Base-by-base conservation (phyloP, 352 stramenopile species). In the Plasmopara viticola region DNA sequence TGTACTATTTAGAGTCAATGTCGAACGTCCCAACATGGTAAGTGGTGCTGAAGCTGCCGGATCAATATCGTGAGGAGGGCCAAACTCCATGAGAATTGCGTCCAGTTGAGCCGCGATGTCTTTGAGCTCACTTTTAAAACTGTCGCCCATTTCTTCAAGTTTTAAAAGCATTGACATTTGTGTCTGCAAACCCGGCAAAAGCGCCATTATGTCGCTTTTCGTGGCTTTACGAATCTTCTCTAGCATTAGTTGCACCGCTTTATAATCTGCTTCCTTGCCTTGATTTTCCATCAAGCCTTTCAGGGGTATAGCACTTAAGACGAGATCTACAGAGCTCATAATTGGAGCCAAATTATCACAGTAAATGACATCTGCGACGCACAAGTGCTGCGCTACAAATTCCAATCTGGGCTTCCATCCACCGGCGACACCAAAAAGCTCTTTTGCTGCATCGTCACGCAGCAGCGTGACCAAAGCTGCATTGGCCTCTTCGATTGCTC, bases 201-300 rank as follows among this genome's bases (percentile, higher is more conserved):
- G 62, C n/a, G 66, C 49, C 20, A 78, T 51, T 17, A 96, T 79
- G 14, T 95, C 86, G 18, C 66, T 57, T 51, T 93, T 94, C 3
- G 58, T 51, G 2, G 80, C 84, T 37, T 91, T 93, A 3, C 87
- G 74, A 9, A 95, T 78, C 35, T 85, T 84, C 45, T 96, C 86
- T 0, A 96, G 64, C 14, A 79, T 94, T 41, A 73, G 61, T 38
- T 86, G 77, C 6, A 94, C 45, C 14, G 68, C 70, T 47, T 87
- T 87, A 10, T 74, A 68, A 48, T 87, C 70, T 5, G 64, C 64
- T 4, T 63, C 58, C 59, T 96, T 96, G 35, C 87, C 87, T 53
- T 95, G 83, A 8, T 62, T 62, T 41, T 93, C 84, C 62, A 95
- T 82, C 15, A 92, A 60, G 14, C 29, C 41, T 44, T 72, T 70